Base-by-base conservation (phyloP, 345 rosid species). In the Turritis glabra region DNA sequence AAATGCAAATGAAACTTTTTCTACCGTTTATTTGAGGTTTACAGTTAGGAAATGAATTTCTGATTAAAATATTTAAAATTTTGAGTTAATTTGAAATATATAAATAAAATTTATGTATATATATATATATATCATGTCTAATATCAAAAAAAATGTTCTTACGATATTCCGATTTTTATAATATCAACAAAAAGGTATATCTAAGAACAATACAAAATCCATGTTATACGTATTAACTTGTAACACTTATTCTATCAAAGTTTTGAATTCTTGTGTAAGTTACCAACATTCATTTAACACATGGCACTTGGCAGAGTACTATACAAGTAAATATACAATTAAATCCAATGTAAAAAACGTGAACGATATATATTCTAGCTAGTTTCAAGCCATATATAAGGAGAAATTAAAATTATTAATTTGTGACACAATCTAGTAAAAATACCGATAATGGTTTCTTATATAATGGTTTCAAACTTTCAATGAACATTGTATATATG, bases 221-320 rank as follows among this genome's bases (percentile, higher is more conserved):
- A 60, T 60, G 65, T 23, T 40, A 61, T 23, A 59, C 21, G 30
- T 60, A 23, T 15, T 40, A 40, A 38, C 66, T 61, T 61, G 48
- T 61, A 61, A 18, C 50, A 40, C 35, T 47, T 13, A 26, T 19
- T 26, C 27, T 46, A 12, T 17, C 29, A 23, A 3, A 17, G 43
- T 25, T 65, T 65, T 12, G 41, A 30, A 12, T 33, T 65, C 19
- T 25, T 52, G 18, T 25, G 32, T 14, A 52, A 18, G 71, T 30
- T 66, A 51, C 14, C 43, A 30, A 13, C 57, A 33, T 47, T 18
- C 21, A 22, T 46, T 65, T 65, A 46, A 21, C 21, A 33, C 70
- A 27, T 48, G 43, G 11, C 29, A 46, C 11, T 29, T 65, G 70
- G 57, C 26, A 19, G 56, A 29, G 26, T 32, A 37, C 9, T 47